These are phyloP conservation scores for Hyaloscypha finlandica DNA, from an alignment of 495 filamentous ascomycete species.

Conservation along the genomic window DNA sequence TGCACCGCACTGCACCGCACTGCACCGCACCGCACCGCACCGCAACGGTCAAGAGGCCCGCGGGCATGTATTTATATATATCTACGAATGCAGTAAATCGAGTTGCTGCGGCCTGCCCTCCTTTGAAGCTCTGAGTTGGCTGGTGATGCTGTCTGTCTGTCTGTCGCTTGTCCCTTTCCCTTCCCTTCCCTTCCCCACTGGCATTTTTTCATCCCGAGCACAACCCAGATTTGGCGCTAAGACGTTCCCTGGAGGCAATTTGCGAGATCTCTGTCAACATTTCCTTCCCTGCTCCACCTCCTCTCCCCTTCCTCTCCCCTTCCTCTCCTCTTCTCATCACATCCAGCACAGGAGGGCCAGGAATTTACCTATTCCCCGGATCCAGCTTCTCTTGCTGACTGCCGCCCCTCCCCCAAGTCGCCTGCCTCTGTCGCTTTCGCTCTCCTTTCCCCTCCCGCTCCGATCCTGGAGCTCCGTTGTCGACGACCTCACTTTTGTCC, in stretches of 20 bases:
- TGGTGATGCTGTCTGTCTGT: not conserved
- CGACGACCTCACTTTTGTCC: constrained; percentile 18
- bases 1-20: no score
- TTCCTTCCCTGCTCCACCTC: constrained; percentile 1
- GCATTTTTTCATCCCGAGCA: constrained; percentile 7
- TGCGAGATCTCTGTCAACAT: constrained; percentile 3
- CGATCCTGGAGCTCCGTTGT: constrained; percentile 22
- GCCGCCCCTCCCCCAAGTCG: not conserved
- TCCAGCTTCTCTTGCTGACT: constrained; percentile 1
- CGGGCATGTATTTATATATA: no score
- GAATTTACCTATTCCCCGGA: not conserved
- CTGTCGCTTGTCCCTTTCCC: not conserved
- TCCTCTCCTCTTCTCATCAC: constrained; percentile 6
- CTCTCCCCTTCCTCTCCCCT: not conserved
- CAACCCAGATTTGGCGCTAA: constrained; percentile 1
- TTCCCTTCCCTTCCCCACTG: not conserved
- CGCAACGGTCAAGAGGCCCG: no score
- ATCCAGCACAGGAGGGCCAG: constrained; percentile 5
- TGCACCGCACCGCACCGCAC: no score
- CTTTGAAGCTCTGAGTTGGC: not conserved
- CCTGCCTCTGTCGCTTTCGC: not conserved
- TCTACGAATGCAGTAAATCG: no score
- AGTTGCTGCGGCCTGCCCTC: not conserved
- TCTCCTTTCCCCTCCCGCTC: constrained; percentile 34
- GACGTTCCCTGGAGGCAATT: constrained; percentile 7